These are phyloP conservation scores for Diplocarpon mali DNA, from an alignment of 2,329 filamentous ascomycete species.

Conservation along the genomic window DNA sequence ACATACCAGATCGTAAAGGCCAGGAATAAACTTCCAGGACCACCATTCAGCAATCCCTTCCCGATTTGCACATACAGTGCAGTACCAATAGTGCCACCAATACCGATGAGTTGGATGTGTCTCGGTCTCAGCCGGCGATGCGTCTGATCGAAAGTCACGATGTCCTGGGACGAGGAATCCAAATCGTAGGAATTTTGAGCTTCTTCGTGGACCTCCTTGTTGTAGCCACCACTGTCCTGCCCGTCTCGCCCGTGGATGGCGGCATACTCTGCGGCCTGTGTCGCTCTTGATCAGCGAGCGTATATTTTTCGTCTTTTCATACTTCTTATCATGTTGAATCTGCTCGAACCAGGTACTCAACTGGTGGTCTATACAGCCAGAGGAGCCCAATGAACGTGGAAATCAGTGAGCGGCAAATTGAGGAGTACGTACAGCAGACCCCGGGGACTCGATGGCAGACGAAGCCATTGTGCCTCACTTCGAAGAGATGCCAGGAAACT, in stretches of 20 bases:
- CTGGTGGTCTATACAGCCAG: background rate
- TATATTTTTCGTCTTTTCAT: no score
- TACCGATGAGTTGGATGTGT: constrained; percentile 35
- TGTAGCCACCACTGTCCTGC: constrained; percentile 4
- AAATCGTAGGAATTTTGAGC: constrained; percentile 9
- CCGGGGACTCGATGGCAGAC: constrained; percentile 12
- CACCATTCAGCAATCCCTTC: constrained; percentile 44
- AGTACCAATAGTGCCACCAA: constrained; percentile 54
- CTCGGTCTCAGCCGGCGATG: constrained; percentile 31
- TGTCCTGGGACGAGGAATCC: constrained; percentile 4
- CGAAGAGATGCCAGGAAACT: background rate
- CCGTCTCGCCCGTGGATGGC: constrained; percentile 8
- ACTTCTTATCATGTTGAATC: no score
- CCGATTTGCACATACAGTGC: constrained; percentile 44
- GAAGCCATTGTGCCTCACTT: constrained; percentile 13
- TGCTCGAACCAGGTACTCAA: no score
- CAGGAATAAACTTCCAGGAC: constrained; percentile 45
- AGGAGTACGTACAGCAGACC: constrained; percentile 6
- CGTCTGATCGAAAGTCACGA: constrained; percentile 18
- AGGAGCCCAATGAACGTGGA: no score
- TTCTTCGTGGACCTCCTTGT: constrained; percentile 17
- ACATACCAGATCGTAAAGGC: constrained; percentile 47
- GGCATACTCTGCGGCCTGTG: constrained; percentile 10
- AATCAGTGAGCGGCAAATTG: no score
- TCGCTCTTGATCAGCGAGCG: no score